Evolutionary conservation across 108 stramenopile species (phyloP).

Genomic region (Licmophora abbreviata): DNA sequence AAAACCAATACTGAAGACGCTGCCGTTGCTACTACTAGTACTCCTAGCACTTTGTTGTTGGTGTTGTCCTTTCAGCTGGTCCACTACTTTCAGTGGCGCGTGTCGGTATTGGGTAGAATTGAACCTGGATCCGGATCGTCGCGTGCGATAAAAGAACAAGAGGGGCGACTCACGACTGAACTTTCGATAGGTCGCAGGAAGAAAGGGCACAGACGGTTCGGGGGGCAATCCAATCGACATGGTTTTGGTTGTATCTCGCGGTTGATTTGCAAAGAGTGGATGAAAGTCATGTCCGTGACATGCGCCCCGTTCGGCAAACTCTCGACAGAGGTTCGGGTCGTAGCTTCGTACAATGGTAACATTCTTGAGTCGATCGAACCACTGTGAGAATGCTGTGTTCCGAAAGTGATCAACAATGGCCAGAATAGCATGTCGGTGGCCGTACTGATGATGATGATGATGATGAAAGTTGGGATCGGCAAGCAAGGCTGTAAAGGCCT

Average conservation of each 20-base stretch:
- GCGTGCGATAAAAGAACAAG: slow-evolving; percentile 18
- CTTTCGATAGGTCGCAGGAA: not conserved
- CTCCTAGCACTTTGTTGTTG: not conserved
- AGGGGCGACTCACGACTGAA: slow-evolving; percentile 1
- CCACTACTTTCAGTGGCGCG: slow-evolving; percentile 1
- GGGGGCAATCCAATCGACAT: slow-evolving; percentile 2
- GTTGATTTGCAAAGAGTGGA: slow-evolving; percentile 1
- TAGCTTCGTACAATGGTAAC: not conserved
- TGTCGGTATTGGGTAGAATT: slow-evolving; percentile 31
- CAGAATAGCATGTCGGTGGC: not conserved
- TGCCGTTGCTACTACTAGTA: not conserved
- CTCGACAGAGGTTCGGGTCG: not conserved
- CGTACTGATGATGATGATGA: slow-evolving; percentile 10
- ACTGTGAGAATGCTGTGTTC: slow-evolving; percentile 5
- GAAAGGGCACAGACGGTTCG: not conserved
- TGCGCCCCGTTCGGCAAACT: slow-evolving; percentile 1
- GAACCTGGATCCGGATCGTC: slow-evolving; percentile 7
- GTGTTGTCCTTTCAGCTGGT: not conserved
- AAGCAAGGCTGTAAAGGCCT: slow-evolving; percentile 9
- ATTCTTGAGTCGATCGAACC: slow-evolving; percentile 4
- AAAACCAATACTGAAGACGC: slow-evolving; percentile 11
- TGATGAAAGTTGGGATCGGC: slow-evolving; percentile 6
- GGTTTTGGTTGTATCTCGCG: not conserved
- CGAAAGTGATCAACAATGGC: not conserved
- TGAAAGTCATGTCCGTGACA: not conserved